Base-by-base conservation (phyloP, 768 basidiomycete genomes). In the Suillus weaverae region DNA sequence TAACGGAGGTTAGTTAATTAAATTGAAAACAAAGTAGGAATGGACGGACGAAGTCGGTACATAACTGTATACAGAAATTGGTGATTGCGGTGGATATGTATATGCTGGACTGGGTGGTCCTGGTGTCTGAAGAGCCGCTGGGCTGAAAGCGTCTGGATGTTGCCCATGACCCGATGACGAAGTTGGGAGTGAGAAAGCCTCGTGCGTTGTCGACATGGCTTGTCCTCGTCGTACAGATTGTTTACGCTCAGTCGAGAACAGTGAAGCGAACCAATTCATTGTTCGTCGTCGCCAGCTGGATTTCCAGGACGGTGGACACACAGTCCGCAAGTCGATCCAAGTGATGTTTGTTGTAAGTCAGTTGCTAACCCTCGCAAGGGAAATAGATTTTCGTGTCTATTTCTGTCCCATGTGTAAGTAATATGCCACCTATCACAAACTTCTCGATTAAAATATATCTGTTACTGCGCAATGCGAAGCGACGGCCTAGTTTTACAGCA, bases 151-250 rank as follows among this genome's bases (percentile, higher is more conserved):
- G 71, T 88, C 88, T 30, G 84, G 84, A 71, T 86, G 86, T 38
- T 83, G 64, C 56, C 78, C 68, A 65, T 81, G 79, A 62, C 79
- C 79, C 18, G 90, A 90, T 32, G 91, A 90, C 32, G 88, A 85
- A 4, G 87, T 87, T 53, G 92, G 91, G 39, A 97, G 82, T 57
- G 91, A 90, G 78, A 96, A 96, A 67, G 95, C 94, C 74, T 95
- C 94, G 72, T 90, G 86, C 7, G 94, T 95, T 18, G 86, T 87
- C 38, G 85, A 86, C 68, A 95, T 85, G 35, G 90, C 86, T 75
- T 89, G 88, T 62, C 85, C 84, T 73, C 83, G 83, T 64, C 86
- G 79, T 39, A 81, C 71, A 66, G 81, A 82, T 71, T 84, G 81
- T 32, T 81, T 73, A 57, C 75, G 76, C 67, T 84, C 81, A 61